A percentile compares a stretch with the other conserved stretches of the same genome.
Evolutionary conservation across 1,284 basidiomycete species (phyloP).

Genomic region (Heterobasidion annosum): DNA sequence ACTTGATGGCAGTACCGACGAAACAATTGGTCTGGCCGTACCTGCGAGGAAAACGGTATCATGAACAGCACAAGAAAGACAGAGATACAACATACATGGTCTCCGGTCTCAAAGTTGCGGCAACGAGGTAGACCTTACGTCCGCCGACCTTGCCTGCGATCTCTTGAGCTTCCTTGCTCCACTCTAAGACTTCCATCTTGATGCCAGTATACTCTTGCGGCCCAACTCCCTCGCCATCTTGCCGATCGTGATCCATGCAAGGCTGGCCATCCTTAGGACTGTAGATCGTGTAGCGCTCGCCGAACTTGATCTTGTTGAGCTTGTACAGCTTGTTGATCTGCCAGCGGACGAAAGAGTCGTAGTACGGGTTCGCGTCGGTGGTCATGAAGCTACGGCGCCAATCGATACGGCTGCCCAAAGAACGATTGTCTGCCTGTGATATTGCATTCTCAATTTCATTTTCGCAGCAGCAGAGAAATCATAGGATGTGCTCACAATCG

Average conservation of each 20-base stretch:
- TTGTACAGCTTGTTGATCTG: slow-evolving; percentile 91
- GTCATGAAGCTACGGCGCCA: slow-evolving; percentile 97
- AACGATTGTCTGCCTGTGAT: slow-evolving; percentile 68
- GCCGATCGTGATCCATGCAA: slow-evolving; percentile 99
- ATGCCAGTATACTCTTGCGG: slow-evolving; percentile 96
- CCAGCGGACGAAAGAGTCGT: slow-evolving; percentile 97
- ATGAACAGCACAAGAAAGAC: slow-evolving; percentile 5
- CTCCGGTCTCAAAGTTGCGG: slow-evolving; percentile 94
- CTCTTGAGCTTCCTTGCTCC: slow-evolving; percentile 56
- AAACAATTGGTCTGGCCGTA: slow-evolving; percentile 99
- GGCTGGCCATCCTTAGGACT: slow-evolving; percentile 99
- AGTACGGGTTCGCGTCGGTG: slow-evolving; percentile 95
- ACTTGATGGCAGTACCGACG: slow-evolving; percentile 87
- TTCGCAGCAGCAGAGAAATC: background rate
- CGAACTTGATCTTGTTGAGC: slow-evolving; percentile 92
- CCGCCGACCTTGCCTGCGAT: slow-evolving; percentile 66
- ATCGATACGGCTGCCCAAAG: slow-evolving; percentile 91
- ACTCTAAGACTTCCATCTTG: slow-evolving; percentile 91
- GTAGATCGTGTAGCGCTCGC: slow-evolving; percentile 98
- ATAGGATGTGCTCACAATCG: slow-evolving; percentile 44
- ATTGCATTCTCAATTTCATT: background rate
- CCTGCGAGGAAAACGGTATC: slow-evolving; percentile 31
- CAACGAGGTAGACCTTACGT: slow-evolving; percentile 86
- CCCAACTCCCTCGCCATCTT: slow-evolving; percentile 90
- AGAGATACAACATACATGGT: slow-evolving; percentile 65